These are phyloP conservation scores for Spathaspora hagerdaliae DNA, from an alignment of 805 yeast genomes.

Conservation along the genomic window DNA sequence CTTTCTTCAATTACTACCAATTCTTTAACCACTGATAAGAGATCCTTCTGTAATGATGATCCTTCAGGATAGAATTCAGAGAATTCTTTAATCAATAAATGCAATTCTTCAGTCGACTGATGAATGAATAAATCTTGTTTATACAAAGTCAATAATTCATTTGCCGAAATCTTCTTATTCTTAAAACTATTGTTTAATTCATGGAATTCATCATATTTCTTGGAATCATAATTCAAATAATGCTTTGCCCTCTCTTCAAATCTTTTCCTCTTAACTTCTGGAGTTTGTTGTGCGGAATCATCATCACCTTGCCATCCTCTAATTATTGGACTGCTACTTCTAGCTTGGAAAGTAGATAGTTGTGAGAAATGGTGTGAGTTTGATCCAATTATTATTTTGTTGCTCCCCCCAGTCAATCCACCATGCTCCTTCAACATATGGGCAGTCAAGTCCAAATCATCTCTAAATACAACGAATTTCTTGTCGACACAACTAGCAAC, in stretches of 20 bases:
- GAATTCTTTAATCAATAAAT: conserved; percentile 56
- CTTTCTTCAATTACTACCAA: conserved; percentile 17
- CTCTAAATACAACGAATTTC: conserved; percentile 87
- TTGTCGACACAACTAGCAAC: conserved; percentile 78
- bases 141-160: conserved; percentile 46
- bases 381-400: conserved; percentile 37
- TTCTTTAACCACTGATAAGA: conserved; percentile 14
- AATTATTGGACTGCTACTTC: conserved; percentile 8
- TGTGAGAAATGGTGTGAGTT: conserved; percentile 51
- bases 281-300: conserved; percentile 27
- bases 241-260: conserved; percentile 84
- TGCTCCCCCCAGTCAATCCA: conserved; percentile 44
- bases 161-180: conserved; percentile 43
- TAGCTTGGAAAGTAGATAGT: conserved; percentile 49
- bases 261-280: conserved; percentile 52
- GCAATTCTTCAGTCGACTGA: conserved; percentile 44
- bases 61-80: conserved; percentile 50
- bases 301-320: conserved; percentile 14
- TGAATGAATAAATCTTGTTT: conserved; percentile 40
- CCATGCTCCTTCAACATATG: conserved; percentile 86
- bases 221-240: conserved; percentile 54
- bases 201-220: conserved; percentile 46
- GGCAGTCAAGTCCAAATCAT: conserved; percentile 79
- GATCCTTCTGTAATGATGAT: conserved; percentile 42
- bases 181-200: conserved; percentile 46